Percentiles rank a stretch among this genome's conserved stretches.
phyloP scores from a whole-genome alignment of 2,329 filamentous ascomycete genomes.

The Xylaria sp. region DNA sequence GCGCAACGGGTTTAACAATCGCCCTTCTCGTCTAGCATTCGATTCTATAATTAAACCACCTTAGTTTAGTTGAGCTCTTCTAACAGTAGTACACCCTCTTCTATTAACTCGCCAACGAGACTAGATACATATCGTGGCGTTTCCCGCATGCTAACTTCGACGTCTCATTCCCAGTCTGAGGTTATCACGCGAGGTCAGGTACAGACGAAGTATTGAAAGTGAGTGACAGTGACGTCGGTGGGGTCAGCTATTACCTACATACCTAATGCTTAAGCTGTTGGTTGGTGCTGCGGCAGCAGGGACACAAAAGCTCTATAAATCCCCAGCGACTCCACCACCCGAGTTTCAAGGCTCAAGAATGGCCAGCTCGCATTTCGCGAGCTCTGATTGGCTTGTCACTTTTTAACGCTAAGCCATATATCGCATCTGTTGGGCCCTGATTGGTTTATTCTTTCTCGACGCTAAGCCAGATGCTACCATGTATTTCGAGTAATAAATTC shows the following conservation, averaged over 20 bases:
- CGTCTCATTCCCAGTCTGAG: neutral
- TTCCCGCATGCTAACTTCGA: neutral
- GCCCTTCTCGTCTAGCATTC: neutral
- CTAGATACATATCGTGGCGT: neutral
- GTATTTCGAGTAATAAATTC: neutral
- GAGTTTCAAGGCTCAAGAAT: conserved; percentile 24
- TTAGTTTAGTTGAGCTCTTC: neutral
- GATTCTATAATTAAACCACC: too few species aligned
- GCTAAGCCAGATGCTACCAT: neutral
- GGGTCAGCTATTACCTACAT: conserved; percentile 24
- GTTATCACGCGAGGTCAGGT: conserved; percentile 13
- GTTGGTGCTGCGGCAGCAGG: neutral
- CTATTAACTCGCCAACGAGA: neutral
- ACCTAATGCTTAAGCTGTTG: neutral
- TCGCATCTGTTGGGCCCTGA: conserved; percentile 16
- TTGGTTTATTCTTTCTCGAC: conserved; percentile 8
- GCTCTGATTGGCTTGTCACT: conserved; percentile 12
- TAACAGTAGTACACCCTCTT: neutral
- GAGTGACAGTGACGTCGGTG: conserved; percentile 26
- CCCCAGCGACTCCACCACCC: conserved; percentile 27
- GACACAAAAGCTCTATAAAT: conserved; percentile 19
- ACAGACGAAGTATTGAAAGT: conserved; percentile 7
- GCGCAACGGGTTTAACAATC: neutral
- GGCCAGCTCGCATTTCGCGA: conserved; percentile 17
- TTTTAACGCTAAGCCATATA: neutral